These are phyloP conservation scores for Podospora australis DNA, from an alignment of 495 filamentous ascomycete genomes.

Conservation along the genomic window DNA sequence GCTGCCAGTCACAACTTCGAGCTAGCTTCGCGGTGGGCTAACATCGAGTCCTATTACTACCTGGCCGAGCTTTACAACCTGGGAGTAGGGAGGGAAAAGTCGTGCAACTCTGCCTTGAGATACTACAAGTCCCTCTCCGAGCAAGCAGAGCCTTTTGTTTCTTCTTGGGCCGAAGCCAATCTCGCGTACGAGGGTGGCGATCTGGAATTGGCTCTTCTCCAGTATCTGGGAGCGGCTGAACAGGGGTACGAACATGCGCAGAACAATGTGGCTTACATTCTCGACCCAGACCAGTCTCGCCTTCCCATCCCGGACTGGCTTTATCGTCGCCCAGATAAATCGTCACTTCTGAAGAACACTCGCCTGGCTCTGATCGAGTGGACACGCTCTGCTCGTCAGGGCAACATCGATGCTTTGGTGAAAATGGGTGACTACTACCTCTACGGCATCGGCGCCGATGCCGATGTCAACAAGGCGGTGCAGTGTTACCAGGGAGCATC, in stretches of 20 bases:
- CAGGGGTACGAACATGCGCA: slow-evolving; percentile 93
- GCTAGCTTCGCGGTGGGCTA: slow-evolving; percentile 77
- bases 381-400: slow-evolving; percentile 91
- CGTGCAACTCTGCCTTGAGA: slow-evolving; percentile 70
- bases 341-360: slow-evolving; percentile 59
- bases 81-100: slow-evolving; percentile 72
- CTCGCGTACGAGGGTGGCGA: slow-evolving; percentile 78
- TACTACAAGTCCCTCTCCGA: slow-evolving; percentile 97
- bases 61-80: slow-evolving; percentile 83
- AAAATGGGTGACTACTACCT: slow-evolving; percentile 99
- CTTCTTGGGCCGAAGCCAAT: slow-evolving; percentile 82
- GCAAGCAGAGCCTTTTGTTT: slow-evolving; percentile 76
- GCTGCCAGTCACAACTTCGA: slow-evolving; percentile 86
- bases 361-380: slow-evolving; percentile 85
- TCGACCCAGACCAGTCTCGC: slow-evolving; percentile 67
- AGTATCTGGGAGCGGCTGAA: slow-evolving; percentile 88
- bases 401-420: slow-evolving; percentile 86
- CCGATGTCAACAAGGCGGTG: slow-evolving; percentile 81
- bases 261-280: slow-evolving; percentile 86
- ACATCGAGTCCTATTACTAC: slow-evolving; percentile 92
- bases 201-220: slow-evolving; percentile 73
- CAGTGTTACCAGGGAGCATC: slow-evolving; percentile 88
- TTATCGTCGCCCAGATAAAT: slow-evolving; percentile 28
- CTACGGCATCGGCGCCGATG: slow-evolving; percentile 62
- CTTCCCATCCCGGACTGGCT: slow-evolving; percentile 36